phyloP scores from a whole-genome alignment of 371 early-diverging fungal species.

The Mortierella sp. region DNA sequence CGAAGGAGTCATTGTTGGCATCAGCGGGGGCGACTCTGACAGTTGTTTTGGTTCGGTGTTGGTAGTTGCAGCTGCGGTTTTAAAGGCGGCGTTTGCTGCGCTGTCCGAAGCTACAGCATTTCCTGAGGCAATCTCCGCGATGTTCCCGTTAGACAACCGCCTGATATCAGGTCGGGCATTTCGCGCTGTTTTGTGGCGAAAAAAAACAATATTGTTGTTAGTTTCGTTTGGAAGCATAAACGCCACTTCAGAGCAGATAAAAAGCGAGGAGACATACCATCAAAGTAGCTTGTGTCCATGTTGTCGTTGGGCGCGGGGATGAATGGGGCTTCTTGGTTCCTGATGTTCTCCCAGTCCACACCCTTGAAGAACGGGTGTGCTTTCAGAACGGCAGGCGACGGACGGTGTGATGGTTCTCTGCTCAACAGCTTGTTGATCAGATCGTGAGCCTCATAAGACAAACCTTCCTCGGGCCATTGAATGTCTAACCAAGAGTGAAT shows the following conservation, averaged over 20 bases:
- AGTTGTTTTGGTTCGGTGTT: background rate
- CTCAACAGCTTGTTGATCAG: conserved; percentile 79
- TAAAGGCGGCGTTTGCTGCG: background rate
- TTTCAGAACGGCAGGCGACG: conserved; percentile 73
- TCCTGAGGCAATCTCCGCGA: conserved; percentile 50
- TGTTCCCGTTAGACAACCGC: conserved; percentile 45
- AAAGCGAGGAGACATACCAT: conserved; percentile 49
- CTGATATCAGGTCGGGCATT: conserved; percentile 54
- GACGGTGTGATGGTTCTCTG: conserved; percentile 77
- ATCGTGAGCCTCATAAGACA: conserved; percentile 75
- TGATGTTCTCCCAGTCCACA: conserved; percentile 80
- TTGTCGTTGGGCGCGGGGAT: conserved; percentile 79
- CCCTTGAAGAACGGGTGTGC: conserved; percentile 82
- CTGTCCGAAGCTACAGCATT: conserved; percentile 2
- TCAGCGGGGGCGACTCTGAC: conserved; percentile 13
- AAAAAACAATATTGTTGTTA: background rate
- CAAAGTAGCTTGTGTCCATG: conserved; percentile 88
- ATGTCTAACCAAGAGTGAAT: conserved; percentile 53
- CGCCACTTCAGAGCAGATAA: background rate
- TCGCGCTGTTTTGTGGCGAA: conserved; percentile 19
- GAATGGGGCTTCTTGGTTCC: conserved; percentile 78
- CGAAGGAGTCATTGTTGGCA: conserved; percentile 17
- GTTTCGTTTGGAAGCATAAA: background rate
- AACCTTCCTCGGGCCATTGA: conserved; percentile 74
- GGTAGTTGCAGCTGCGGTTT: background rate